Base-by-base conservation (phyloP, 208 protist species). In the Crithidia acanthocephali region DNA sequence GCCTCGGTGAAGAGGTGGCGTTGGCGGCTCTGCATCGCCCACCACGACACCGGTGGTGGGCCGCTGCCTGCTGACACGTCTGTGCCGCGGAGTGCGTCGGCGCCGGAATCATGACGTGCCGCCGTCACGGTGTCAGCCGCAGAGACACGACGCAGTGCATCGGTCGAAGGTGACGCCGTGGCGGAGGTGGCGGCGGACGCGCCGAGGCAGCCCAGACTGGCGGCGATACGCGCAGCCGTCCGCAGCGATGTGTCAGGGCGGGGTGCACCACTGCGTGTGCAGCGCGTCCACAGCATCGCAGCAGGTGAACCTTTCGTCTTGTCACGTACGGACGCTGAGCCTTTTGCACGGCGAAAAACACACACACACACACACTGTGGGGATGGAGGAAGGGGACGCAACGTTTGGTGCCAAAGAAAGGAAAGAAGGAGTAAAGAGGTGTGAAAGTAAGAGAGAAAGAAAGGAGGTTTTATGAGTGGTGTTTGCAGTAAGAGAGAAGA, bases 1-100 rank as follows among this genome's bases (percentile, higher is more conserved):
- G 52, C 6, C 23, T 65, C 51, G 13, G 16, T 23, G 30, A 81
- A 80, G 28, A 81, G 53, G 1, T 55, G 42, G 22, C 45, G 70
- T 33, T 80, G 79, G 2, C 23, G 58, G 2, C 7, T 30, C n/a
- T 59, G 22, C 7, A 78, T 22, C 13, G 45, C 33, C 23, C 30
- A 40, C 72, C 72, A 77, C 25, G 23, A 22, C 18, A 42, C 37
- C 6, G 37, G 6, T 13, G 37, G 13, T 30, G 59, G 5, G 16
- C 18, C 0, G 45, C 1, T n/a, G n/a, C n/a, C n/a, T n/a, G n/a
- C n/a, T n/a, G n/a, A n/a, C n/a, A n/a, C n/a, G n/a, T n/a, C n/a
- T n/a, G n/a, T n/a, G n/a, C n/a, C n/a, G n/a, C n/a, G n/a, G n/a
- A n/a, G n/a, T n/a, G n/a, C n/a, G n/a, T n/a, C n/a, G n/a, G n/a